Base-by-base conservation (phyloP, 441 rosid genomes). In the Hura crepitans region DNA sequence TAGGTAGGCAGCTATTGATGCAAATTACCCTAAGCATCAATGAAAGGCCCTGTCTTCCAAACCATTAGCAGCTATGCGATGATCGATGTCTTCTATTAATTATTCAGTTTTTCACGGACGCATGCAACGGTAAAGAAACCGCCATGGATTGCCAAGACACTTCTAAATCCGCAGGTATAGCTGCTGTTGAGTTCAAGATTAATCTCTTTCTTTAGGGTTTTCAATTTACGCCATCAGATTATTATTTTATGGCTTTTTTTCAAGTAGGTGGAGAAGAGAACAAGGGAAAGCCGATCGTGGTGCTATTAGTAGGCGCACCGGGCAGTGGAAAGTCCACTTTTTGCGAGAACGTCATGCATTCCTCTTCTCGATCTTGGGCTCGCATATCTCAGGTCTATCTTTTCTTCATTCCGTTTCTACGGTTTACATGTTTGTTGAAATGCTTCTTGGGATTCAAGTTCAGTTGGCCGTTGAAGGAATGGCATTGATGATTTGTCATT, bases 271-370 rank as follows among this genome's bases (percentile, higher is more conserved):
- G 20, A 68, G 70, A 62, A 30, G 42, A 63, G 55, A 27, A 61
- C 20, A 60, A 65, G 43, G 62, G 43, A 74, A 84, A 80, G 74
- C 77, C 68, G 45, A 75, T 85, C 42, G 76, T 85, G 66, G 83
- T 81, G 72, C 39, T 93, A 47, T 71, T 91, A 73, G 82, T 88
- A 13, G 97, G 97, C n/a, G 87, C 97, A 0, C 98, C 96, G 9
- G 95, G 95, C 11, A 91, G 98, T 76, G 96, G 97, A 30, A 91
- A 93, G 77, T 89, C 98, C 74, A 89, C 95, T 31, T 89, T 93
- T 74, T 84, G 93, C 59, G 93, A 93, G 33, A 65, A 76, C 72
- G 87, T 88, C 6, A 77, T 87, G 76, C 68, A 78, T 15, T 83
- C 85, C 53, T 81, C 95, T 30, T 72, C 77, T 6, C 83, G 96